A percentile compares a stretch with the other conserved stretches of the same genome.
Conservation (phyloP, 768 basidiomycete genomes). For the Trametes maxima region DNA sequence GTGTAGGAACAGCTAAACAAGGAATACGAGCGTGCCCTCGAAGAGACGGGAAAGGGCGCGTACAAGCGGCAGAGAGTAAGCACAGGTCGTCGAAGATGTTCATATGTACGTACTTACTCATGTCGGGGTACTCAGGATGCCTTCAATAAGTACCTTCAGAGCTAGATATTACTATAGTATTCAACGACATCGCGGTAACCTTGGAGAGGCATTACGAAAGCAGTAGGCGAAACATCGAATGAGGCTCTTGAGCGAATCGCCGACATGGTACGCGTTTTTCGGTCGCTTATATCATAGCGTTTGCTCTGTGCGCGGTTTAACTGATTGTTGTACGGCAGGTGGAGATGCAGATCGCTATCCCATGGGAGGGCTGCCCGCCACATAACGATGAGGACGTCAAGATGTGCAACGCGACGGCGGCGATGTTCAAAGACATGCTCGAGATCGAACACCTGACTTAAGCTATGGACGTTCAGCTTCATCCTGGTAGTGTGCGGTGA, state of each 20-base stretch:
- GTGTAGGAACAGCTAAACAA: constrained; percentile 51
- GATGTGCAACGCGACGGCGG: background rate
- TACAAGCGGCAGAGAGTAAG: constrained; percentile 63
- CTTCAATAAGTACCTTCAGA: background rate
- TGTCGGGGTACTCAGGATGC: background rate
- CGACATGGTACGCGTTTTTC: background rate
- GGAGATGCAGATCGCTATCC: background rate
- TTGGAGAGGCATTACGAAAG: background rate
- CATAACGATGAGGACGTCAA: constrained; percentile 2
- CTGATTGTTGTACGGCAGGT: background rate
- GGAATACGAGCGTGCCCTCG: constrained; percentile 54
- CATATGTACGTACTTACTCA: background rate
- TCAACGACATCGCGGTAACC: background rate
- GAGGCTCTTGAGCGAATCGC: background rate
- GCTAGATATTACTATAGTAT: background rate
- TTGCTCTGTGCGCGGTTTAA: too few species aligned
- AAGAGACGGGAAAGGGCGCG: constrained; percentile 53
- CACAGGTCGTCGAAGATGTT: too few species aligned
- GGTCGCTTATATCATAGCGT: too few species aligned
- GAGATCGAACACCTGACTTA: too few species aligned
- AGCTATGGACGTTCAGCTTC: too few species aligned
- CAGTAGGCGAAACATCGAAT: background rate
- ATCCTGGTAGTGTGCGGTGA: too few species aligned
- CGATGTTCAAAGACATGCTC: background rate
- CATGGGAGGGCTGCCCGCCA: constrained; percentile 3